A percentile compares a stretch with the other conserved stretches of the same genome.
Conservation (phyloP, 176 grass and related monocot species). For the Guadua angustifolia region DNA sequence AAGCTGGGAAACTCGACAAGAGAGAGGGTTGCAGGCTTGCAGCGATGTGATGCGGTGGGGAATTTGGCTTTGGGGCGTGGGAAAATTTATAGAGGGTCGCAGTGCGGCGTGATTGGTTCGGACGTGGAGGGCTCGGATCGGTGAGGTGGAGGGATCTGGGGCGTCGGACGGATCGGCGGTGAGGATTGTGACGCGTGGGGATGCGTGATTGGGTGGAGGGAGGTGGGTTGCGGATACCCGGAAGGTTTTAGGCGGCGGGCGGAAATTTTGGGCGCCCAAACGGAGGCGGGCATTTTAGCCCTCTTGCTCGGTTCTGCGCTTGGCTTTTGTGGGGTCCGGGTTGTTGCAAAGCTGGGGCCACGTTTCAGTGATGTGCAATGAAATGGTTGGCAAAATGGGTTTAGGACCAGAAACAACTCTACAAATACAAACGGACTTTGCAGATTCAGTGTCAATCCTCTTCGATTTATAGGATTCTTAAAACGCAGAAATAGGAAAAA, state of each 20-base stretch:
- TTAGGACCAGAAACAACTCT: too few relatives aligned
- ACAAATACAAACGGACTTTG: too few relatives aligned
- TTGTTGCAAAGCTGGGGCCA: not conserved
- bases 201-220: not conserved
- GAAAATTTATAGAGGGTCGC: not conserved
- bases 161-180: not conserved
- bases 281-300: not conserved
- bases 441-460: too few relatives aligned
- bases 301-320: not conserved
- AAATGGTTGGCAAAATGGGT: too few relatives aligned
- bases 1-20: not conserved
- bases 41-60: not conserved
- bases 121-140: conserved; percentile 3
- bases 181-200: not conserved
- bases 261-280: not conserved
- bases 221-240: not conserved
- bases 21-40: not conserved
- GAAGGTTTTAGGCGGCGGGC: not conserved
- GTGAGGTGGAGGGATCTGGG: conserved; percentile 24
- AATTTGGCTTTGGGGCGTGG: not conserved
- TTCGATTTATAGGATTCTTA: too few relatives aligned
- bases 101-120: conserved; percentile 19
- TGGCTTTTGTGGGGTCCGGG: not conserved
- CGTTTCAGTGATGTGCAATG: not conserved
- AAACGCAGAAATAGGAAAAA: too few relatives aligned